These are phyloP conservation scores for Takashimella koratensis DNA, from an alignment of 1,284 basidiomycete species.

Conservation along the genomic window DNA sequence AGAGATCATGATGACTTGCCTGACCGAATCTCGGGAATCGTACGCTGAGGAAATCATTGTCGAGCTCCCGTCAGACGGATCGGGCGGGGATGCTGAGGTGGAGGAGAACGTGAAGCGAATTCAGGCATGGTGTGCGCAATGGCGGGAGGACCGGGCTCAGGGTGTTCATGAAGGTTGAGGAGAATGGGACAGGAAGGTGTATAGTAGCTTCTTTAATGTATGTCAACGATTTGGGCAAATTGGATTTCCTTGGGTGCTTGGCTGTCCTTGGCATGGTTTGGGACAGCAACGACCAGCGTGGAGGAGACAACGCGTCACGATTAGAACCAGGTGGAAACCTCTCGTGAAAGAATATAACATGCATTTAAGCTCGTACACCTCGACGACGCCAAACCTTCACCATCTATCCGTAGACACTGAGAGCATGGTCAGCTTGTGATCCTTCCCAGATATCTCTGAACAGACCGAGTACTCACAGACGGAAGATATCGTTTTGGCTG, in stretches of 20 bases:
- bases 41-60: slow-evolving; percentile 84
- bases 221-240: too few relatives aligned
- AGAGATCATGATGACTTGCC: slow-evolving; percentile 93
- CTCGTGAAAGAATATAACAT: slow-evolving; percentile 14
- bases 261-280: too few relatives aligned
- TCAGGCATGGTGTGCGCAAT: slow-evolving; percentile 76
- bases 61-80: slow-evolving; percentile 73
- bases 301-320: too few relatives aligned
- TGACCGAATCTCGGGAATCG: slow-evolving; percentile 80
- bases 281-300: too few relatives aligned
- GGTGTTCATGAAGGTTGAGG: slow-evolving; percentile 29
- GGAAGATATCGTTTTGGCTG: slow-evolving; percentile 84
- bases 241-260: too few relatives aligned
- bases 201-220: too few relatives aligned
- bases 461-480: slow-evolving; percentile 55
- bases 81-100: slow-evolving; percentile 61
- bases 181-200: too few relatives aligned
- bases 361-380: too few relatives aligned
- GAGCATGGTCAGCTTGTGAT: slow-evolving; percentile 2
- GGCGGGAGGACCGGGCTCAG: slow-evolving; percentile 58
- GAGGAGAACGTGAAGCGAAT: slow-evolving; percentile 83
- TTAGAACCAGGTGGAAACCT: too few relatives aligned
- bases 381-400: background rate
- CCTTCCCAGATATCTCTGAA: background rate
- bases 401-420: slow-evolving; percentile 29